These are phyloP conservation scores for Metschnikowia colocasiae DNA, from an alignment of 805 yeast species.

Conservation along the genomic window DNA sequence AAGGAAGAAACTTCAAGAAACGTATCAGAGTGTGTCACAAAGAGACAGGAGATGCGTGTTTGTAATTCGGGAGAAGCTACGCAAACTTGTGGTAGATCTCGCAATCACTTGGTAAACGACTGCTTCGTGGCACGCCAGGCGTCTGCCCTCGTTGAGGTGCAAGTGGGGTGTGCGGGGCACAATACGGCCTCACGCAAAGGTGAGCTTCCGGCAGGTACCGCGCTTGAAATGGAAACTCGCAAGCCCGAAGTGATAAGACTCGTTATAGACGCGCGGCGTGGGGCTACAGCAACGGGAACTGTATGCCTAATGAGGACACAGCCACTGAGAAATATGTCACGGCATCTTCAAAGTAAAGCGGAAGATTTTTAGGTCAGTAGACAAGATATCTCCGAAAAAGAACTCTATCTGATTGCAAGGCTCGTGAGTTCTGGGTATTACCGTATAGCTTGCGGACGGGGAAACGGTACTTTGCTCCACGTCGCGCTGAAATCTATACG, in stretches of 20 bases:
- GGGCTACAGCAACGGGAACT: not conserved
- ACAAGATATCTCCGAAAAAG: too few relatives aligned
- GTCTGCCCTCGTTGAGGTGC: conserved; percentile 3
- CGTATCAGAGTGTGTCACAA: not conserved
- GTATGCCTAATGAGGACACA: not conserved
- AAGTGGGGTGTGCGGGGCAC: conserved; percentile 3
- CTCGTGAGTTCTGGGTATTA: not conserved
- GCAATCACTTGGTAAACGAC: not conserved
- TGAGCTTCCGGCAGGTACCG: conserved; percentile 2
- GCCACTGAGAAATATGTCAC: not conserved
- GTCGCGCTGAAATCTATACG: not conserved
- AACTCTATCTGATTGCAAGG: not conserved
- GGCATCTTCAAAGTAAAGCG: not conserved
- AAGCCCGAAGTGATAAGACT: conserved; percentile 3
- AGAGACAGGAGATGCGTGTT: not conserved
- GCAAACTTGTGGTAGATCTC: not conserved
- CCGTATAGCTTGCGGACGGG: not conserved
- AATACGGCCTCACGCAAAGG: conserved; percentile 1
- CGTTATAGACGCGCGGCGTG: conserved; percentile 2
- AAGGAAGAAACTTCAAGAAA: not conserved
- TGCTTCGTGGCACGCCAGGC: not conserved
- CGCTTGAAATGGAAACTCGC: not conserved
- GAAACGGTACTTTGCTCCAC: not conserved
- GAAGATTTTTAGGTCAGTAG: too few relatives aligned
- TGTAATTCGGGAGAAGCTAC: not conserved